phyloP scores from a whole-genome alignment of 768 basidiomycete genomes.

The Psilocybe azurescens region DNA sequence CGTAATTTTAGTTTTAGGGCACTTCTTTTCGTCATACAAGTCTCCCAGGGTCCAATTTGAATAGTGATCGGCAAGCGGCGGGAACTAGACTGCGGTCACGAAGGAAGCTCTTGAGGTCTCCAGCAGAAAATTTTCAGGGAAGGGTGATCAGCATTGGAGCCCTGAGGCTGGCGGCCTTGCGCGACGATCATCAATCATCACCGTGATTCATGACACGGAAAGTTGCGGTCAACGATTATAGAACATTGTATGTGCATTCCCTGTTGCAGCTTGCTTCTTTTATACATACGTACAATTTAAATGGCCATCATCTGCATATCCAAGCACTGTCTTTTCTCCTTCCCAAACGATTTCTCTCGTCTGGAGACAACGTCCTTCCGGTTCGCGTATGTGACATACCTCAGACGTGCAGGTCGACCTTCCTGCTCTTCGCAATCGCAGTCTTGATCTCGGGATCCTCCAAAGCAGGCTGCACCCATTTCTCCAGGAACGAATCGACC shows the following conservation, averaged over 20 bases:
- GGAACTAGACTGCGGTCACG: not conserved
- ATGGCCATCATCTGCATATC: not conserved
- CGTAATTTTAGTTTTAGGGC: too few species aligned
- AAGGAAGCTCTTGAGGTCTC: not conserved
- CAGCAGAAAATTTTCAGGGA: not conserved
- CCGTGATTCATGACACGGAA: not conserved
- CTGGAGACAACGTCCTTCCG: too few species aligned
- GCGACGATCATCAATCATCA: not conserved
- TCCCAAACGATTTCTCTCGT: too few species aligned
- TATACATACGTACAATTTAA: not conserved
- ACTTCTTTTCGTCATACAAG: too few species aligned
- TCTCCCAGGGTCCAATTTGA: too few species aligned
- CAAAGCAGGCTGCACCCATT: conserved; percentile 85
- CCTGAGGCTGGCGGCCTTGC: not conserved
- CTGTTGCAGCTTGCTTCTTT: not conserved
- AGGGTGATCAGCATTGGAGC: not conserved
- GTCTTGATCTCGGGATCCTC: conserved; percentile 28
- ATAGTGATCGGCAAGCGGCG: not conserved
- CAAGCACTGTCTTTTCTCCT: not conserved
- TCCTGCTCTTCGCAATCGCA: conserved; percentile 35
- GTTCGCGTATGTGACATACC: too few species aligned
- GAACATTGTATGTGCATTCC: not conserved
- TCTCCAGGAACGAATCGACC: conserved; percentile 85
- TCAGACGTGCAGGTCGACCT: conserved; percentile 59
- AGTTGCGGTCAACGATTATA: not conserved